Evolutionary conservation across 129 eudicot genomes (phyloP), one percentile per base, ranked within the genome.

Genomic region (Apium graveolens): DNA sequence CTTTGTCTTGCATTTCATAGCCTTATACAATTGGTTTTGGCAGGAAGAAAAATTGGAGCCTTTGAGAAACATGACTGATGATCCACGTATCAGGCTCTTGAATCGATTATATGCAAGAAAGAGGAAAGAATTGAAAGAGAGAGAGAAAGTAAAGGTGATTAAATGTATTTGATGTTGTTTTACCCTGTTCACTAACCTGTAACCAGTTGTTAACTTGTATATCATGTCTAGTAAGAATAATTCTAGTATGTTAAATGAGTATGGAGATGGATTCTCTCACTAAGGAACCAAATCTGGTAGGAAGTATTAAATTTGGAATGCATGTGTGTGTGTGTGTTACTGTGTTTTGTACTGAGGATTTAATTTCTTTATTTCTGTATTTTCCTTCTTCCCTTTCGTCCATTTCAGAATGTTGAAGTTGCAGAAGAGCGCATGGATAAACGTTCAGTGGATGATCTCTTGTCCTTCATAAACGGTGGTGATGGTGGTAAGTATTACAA

Each of bases 1-100:
- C 21, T 27, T 26, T n/a, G 17, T 74, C 60, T 74, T 74, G 32
- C 49, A 41, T 43, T 41, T 42, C 32, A 42, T 73, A 73, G 76
- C 21, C 37, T 73, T 42, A 16, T 24, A 26, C 21, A 24, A 26
- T 43, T 44, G 60, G 46, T 27, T 74, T 42, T 44, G 57, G 60
- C 60, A 91, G 97, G 97, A 91, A 79, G 97, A 91, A 82, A 91
- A 91, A 82, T 81, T 91, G 87, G 97, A 91, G 80, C 97, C 97
- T 4, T 79, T 91, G 31, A 85, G 84, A 81, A 83, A 89, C 84
- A 80, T 85, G 79, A 91, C 91, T 3, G 84, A 91, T 81, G 97
- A 91, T 82, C 93, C 97, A 37, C 91, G 97, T 31, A 90, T 91
- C 21, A 86, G 97, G 81, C 93, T 91, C 57, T 78, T 91, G 84